phyloP scores from a whole-genome alignment of 225 moss, liverwort and hornwort genomes.

The Polytrichum commune region DNA sequence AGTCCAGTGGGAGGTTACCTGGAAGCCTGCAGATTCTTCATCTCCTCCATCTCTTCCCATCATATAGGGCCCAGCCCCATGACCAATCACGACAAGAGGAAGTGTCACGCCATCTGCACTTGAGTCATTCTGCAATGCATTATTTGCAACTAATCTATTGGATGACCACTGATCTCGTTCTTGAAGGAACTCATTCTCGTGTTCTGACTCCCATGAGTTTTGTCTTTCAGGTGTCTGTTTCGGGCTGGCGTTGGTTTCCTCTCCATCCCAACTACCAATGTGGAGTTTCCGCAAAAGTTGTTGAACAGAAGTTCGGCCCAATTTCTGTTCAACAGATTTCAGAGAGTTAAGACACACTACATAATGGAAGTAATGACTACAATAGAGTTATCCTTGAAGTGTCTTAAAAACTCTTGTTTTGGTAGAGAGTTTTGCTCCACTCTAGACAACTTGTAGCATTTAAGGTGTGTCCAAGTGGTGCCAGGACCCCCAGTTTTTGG shows the following conservation, averaged over 20 bases:
- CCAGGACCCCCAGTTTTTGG: no score
- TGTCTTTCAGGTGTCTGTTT: constrained; percentile 33
- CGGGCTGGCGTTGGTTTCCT: constrained; percentile 26
- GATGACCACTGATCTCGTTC: constrained; percentile 20
- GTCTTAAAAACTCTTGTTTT: no score
- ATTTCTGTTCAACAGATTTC: constrained; percentile 31
- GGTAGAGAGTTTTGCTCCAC: no score
- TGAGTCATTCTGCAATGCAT: constrained; percentile 12
- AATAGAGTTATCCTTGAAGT: no score
- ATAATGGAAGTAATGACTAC: no score
- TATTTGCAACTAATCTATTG: constrained; percentile 15
- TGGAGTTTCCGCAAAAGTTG: constrained; percentile 76
- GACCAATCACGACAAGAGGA: constrained; percentile 36
- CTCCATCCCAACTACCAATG: constrained; percentile 58
- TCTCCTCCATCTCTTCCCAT: constrained; percentile 33
- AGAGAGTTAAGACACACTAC: background rate
- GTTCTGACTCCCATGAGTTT: constrained; percentile 50
- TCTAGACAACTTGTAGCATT: no score
- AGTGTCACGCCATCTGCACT: constrained; percentile 19
- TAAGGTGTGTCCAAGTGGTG: no score
- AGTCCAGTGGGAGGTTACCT: constrained; percentile 21
- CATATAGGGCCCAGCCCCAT: constrained; percentile 26
- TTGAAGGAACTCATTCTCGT: constrained; percentile 38
- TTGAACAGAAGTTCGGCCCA: constrained; percentile 82
- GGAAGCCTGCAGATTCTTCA: constrained; percentile 42